Conservation (phyloP, 805 yeast genomes). For the Tetrapisispora pingtungensis region DNA sequence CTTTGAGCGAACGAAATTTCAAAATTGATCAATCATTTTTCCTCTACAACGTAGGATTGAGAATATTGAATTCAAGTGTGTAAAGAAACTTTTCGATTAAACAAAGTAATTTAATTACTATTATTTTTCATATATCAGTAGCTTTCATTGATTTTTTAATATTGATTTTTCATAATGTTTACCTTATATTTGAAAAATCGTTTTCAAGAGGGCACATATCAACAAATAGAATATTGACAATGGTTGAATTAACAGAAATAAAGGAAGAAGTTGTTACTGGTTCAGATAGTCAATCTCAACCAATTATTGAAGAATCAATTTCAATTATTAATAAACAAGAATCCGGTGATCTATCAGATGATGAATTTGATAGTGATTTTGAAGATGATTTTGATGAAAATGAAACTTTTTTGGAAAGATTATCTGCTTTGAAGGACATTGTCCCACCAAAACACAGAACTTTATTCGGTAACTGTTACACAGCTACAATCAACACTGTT, state of each 20-base stretch:
- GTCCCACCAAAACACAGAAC: slow-evolving; percentile 81
- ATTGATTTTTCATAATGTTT: too few relatives aligned
- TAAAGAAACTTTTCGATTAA: too few relatives aligned
- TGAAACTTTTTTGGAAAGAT: slow-evolving; percentile 80
- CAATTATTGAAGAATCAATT: slow-evolving; percentile 47
- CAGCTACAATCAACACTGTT: slow-evolving; percentile 32
- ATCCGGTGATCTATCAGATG: slow-evolving; percentile 17
- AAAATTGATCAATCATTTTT: too few relatives aligned
- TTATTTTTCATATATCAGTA: too few relatives aligned
- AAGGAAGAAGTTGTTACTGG: slow-evolving; percentile 18
- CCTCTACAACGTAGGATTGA: too few relatives aligned
- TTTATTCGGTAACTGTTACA: slow-evolving; percentile 28
- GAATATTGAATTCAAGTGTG: too few relatives aligned
- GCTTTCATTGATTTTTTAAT: too few relatives aligned
- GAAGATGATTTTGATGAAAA: slow-evolving; percentile 64
- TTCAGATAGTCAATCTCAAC: slow-evolving; percentile 27
- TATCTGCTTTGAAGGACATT: slow-evolving; percentile 84
- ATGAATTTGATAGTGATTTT: slow-evolving; percentile 42
- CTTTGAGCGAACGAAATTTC: too few relatives aligned
- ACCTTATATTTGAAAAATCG: too few relatives aligned
- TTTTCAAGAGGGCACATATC: too few relatives aligned
- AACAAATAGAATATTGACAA: slow-evolving; percentile 3
- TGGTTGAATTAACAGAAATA: slow-evolving; percentile 30
- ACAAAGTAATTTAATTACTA: too few relatives aligned
- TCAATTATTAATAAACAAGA: slow-evolving; percentile 24